Evolutionary conservation across 1,284 basidiomycete genomes (phyloP).

Genomic region (Rhodotorula sp.): DNA sequence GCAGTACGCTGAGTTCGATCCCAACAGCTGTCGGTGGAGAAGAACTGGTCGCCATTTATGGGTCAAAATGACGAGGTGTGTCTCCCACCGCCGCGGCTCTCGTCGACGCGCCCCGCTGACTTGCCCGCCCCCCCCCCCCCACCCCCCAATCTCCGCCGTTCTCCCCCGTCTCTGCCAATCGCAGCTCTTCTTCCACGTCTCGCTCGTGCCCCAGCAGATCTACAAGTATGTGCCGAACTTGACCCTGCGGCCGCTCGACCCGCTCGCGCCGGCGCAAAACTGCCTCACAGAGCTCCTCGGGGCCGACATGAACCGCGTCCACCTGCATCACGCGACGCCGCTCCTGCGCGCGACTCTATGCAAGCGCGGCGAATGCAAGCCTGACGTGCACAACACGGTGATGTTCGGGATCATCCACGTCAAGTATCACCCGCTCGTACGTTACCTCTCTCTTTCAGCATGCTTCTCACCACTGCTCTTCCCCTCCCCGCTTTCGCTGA

Average conservation of each 20-base stretch:
- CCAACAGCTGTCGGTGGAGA: slow-evolving; percentile 15
- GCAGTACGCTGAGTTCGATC: neutral
- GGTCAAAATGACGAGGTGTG: slow-evolving; percentile 38
- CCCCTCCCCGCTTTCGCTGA: neutral
- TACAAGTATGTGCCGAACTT: slow-evolving; percentile 33
- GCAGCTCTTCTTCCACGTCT: slow-evolving; percentile 40
- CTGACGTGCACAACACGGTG: slow-evolving; percentile 37
- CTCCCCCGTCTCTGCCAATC: neutral
- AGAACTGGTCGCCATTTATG: slow-evolving; percentile 31
- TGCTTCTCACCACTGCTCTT: neutral
- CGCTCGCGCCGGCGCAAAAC: slow-evolving; percentile 30
- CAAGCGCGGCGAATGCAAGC: slow-evolving; percentile 36
- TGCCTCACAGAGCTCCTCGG: slow-evolving; percentile 33
- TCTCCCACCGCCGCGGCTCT: too few relatives aligned
- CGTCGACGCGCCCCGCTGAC: neutral
- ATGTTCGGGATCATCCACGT: slow-evolving; percentile 37
- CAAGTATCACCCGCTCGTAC: slow-evolving; percentile 34
- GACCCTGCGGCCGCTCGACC: slow-evolving; percentile 33
- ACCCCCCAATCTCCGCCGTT: too few relatives aligned
- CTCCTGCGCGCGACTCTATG: slow-evolving; percentile 35
- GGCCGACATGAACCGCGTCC: slow-evolving; percentile 37
- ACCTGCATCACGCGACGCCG: slow-evolving; percentile 38
- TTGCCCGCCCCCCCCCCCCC: neutral
- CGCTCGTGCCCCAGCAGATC: slow-evolving; percentile 35
- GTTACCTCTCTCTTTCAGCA: neutral